Evolutionary conservation across 768 basidiomycete species (phyloP).

Genomic region (Termitomyces heimii): DNA sequence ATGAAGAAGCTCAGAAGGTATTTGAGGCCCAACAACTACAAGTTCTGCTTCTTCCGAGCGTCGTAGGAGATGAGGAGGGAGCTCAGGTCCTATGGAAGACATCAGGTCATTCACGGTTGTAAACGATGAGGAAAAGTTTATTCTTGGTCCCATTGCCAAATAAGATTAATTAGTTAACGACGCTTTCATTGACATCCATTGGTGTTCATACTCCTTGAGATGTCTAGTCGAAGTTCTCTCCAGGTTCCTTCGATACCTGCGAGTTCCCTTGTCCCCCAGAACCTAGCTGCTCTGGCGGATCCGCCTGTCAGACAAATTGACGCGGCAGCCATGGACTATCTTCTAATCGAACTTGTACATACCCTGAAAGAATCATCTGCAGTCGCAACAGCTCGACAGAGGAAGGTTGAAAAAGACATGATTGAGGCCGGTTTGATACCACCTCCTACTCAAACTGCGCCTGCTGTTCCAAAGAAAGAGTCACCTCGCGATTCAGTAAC

Average conservation of each 20-base stretch:
- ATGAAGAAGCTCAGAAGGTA: conserved; percentile 22
- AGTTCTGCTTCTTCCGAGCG: conserved; percentile 12
- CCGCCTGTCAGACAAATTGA: conserved; percentile 59
- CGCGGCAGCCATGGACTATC: conserved; percentile 73
- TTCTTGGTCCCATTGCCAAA: conserved; percentile 6
- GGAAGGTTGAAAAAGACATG: conserved; percentile 75
- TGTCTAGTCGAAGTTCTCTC: conserved; percentile 28
- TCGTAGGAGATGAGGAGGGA: conserved; percentile 43
- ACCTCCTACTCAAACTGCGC: conserved; percentile 34
- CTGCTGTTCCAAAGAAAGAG: conserved; percentile 36
- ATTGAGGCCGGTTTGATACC: conserved; percentile 70
- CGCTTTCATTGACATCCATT: background rate
- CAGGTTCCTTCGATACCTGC: conserved; percentile 21
- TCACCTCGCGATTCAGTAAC: conserved; percentile 38
- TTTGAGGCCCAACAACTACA: conserved; percentile 18
- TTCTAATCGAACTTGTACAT: conserved; percentile 76
- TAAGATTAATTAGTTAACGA: background rate
- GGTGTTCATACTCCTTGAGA: conserved; percentile 6
- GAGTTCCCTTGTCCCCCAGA: conserved; percentile 18
- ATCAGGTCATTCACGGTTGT: conserved; percentile 21
- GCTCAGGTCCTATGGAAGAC: conserved; percentile 50
- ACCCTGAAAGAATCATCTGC: conserved; percentile 70
- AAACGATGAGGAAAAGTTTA: conserved; percentile 4
- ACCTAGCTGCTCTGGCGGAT: conserved; percentile 55
- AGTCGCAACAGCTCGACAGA: conserved; percentile 61